Conservation (phyloP, 345 rosid species). For the Eucalyptus curtisii region DNA sequence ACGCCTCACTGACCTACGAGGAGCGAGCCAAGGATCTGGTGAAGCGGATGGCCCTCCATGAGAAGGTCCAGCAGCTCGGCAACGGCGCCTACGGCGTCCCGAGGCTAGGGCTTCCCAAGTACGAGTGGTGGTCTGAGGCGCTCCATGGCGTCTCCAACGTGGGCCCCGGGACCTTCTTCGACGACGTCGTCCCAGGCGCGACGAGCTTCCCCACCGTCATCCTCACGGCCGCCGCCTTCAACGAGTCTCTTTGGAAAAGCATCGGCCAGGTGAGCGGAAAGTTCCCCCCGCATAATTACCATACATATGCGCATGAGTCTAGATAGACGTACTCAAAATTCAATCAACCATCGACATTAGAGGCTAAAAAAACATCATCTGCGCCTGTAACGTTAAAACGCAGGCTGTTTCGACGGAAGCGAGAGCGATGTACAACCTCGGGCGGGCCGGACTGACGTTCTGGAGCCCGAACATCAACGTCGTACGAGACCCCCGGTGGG, state of each 20-base stretch:
- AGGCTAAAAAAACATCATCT: neutral
- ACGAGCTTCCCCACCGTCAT: slow-evolving; percentile 36
- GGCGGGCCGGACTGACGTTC: slow-evolving; percentile 24
- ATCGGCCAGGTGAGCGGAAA: slow-evolving; percentile 23
- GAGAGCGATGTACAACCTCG: slow-evolving; percentile 40
- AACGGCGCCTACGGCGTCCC: slow-evolving; percentile 5
- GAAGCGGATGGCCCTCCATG: slow-evolving; percentile 8
- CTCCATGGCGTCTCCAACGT: slow-evolving; percentile 30
- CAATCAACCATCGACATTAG: neutral
- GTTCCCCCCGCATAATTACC: neutral
- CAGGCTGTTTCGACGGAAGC: slow-evolving; percentile 44
- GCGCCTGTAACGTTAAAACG: neutral
- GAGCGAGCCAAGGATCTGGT: slow-evolving; percentile 22
- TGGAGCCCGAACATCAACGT: slow-evolving; percentile 42
- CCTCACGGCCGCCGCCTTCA: slow-evolving; percentile 19
- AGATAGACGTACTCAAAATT: neutral
- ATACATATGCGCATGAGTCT: neutral
- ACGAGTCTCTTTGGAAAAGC: slow-evolving; percentile 21
- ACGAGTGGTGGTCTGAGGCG: slow-evolving; percentile 46
- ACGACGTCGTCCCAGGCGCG: slow-evolving; percentile 12
- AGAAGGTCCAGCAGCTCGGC: slow-evolving; percentile 20
- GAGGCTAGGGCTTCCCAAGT: slow-evolving; percentile 18
- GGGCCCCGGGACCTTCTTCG: slow-evolving; percentile 18
- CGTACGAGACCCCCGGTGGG: slow-evolving; percentile 40
- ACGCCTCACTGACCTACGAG: slow-evolving; percentile 4